These are phyloP conservation scores for Microcos paniculata DNA, from an alignment of 345 rosid species.

Conservation along the genomic window DNA sequence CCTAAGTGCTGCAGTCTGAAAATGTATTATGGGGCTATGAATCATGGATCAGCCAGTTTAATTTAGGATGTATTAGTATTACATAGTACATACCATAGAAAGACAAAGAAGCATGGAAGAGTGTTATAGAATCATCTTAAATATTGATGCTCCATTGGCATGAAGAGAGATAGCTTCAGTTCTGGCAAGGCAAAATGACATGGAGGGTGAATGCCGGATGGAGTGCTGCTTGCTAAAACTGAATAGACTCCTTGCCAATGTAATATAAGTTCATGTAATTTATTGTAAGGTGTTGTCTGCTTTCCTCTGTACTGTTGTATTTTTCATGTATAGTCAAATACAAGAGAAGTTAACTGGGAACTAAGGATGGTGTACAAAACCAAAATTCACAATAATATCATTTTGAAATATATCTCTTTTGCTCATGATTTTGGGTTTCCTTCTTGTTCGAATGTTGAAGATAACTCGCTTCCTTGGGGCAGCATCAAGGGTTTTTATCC, in stretches of 20 bases:
- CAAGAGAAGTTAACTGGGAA: not conserved
- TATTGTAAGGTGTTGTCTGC: not conserved
- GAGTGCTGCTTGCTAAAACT: not conserved
- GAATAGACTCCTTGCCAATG: not conserved
- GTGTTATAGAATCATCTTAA: not conserved
- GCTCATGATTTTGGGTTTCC: not conserved
- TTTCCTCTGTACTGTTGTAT: not conserved
- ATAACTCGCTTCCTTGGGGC: not conserved
- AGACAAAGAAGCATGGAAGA: constrained; percentile 2
- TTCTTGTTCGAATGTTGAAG: not conserved
- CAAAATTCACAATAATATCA: not conserved
- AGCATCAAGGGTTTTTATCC: not conserved
- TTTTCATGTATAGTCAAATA: not conserved
- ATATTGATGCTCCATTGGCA: not conserved
- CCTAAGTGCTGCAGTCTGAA: not conserved
- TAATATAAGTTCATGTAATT: not conserved
- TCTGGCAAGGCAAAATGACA: not conserved
- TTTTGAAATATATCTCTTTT: not conserved
- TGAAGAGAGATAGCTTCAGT: constrained; percentile 1
- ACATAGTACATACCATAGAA: not conserved
- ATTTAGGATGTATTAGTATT: not conserved
- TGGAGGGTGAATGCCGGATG: not conserved
- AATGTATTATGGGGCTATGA: not conserved
- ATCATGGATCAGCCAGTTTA: not conserved
- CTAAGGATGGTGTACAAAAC: not conserved